Evolutionary conservation across 2,329 filamentous ascomycete species (phyloP), one percentile per base, ranked within the genome.

Genomic region (Periglandula ipomoeae): DNA sequence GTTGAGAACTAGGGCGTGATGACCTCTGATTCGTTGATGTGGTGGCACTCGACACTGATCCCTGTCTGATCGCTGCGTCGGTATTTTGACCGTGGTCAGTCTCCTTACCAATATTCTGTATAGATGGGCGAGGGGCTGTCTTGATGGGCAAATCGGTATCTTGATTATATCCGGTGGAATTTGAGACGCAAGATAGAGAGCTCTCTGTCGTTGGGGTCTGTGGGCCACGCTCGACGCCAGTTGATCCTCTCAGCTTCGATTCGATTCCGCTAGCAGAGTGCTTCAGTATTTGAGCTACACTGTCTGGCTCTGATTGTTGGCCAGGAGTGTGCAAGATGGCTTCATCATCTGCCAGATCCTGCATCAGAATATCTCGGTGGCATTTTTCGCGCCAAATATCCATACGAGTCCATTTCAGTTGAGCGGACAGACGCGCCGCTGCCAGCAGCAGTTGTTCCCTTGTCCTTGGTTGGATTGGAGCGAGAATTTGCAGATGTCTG

Each of bases 341-440:
- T 26, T 55, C 52, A 40, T 95, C 90, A 56, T 95, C 88, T 48
- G 91, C 85, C 8, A 97, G 71, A 61, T 98, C 93, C 65, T 89
- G 77, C 5, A 82, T 73, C 19, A 98, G 70, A 52, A 97, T 90
- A 58, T 96, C 91, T 38, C 85, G 83, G 65, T 98, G 90, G 55
- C 90, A 96, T 60, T 82, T 91, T 58, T 91, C 79, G 47, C 84
- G 86, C 89, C 90, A 96, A 19, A 96, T 93, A 56, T 95, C 89
- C 63, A 94, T 85, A 52, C 91, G 79, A n/a, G 85, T 83, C 91
- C 91, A 96, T 63, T 93, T 95, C 52, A 98, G 70, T 62, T 91
- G 89, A 3, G 89, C 89, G 49, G 90, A 83, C 68, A 95, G 84
- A 7, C 85, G 82, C 5, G 84, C 88, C 19, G 93, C 91, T 17